These are phyloP conservation scores for Thraustochytrium sp. DNA, from an alignment of 352 stramenopile genomes.

Conservation along the genomic window DNA sequence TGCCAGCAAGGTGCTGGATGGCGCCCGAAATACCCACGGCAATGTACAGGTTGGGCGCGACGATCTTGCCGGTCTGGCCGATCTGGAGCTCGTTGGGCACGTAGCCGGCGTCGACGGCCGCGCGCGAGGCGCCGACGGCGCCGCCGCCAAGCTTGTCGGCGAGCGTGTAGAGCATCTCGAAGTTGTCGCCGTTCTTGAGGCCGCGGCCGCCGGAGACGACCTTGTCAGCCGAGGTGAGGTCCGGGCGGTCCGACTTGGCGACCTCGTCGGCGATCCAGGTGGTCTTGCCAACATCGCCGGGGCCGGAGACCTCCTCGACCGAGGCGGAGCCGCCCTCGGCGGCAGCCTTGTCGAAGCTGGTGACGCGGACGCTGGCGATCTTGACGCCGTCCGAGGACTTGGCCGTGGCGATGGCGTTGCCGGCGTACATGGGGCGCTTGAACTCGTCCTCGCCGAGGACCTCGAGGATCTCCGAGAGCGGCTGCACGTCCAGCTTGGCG, in stretches of 20 bases:
- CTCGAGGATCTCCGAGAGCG: slow-evolving; percentile 91
- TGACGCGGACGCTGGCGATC: slow-evolving; percentile 90
- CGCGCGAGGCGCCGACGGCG: slow-evolving; percentile 91
- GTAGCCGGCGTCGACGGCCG: slow-evolving; percentile 95
- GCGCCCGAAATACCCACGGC: slow-evolving; percentile 93
- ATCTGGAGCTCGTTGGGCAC: slow-evolving; percentile 98
- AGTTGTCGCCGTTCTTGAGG: slow-evolving; percentile 96
- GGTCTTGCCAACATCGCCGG: slow-evolving; percentile 58
- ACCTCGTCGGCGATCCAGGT: slow-evolving; percentile 86
- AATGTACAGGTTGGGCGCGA: slow-evolving; percentile 94
- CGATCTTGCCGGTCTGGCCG: slow-evolving; percentile 97
- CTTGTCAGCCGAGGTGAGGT: slow-evolving; percentile 83
- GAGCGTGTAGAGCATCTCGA: slow-evolving; percentile 91
- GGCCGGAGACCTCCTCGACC: slow-evolving; percentile 57
- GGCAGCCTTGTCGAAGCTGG: slow-evolving; percentile 92
- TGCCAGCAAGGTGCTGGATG: slow-evolving; percentile 98
- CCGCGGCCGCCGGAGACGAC: slow-evolving; percentile 92
- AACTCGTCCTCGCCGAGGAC: slow-evolving; percentile 88
- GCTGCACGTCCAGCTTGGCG: slow-evolving; percentile 84
- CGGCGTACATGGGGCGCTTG: slow-evolving; percentile 79
- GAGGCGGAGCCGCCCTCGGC: slow-evolving; percentile 63
- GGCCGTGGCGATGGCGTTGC: slow-evolving; percentile 81
- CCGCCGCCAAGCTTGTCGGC: slow-evolving; percentile 91
- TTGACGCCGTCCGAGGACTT: slow-evolving; percentile 79
- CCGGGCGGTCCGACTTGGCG: slow-evolving; percentile 88